Conservation (phyloP, 192 early-diverging fungal species). For the Mortierella hygrophila region DNA sequence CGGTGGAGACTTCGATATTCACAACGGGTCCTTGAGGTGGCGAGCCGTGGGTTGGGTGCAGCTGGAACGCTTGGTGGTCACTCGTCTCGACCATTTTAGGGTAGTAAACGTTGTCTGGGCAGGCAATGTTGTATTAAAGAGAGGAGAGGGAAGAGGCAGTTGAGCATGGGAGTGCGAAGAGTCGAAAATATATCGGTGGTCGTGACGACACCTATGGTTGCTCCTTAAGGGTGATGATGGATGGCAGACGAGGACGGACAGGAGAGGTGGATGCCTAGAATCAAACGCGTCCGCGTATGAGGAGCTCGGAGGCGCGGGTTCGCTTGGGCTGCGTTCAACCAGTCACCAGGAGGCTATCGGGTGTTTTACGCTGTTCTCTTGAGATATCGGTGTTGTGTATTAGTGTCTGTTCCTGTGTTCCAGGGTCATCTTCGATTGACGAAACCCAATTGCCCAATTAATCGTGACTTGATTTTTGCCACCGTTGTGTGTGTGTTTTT, state of each 20-base stretch:
- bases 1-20: constrained; percentile 5
- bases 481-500: background rate
- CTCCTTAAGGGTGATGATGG: no score
- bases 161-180: background rate
- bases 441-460: background rate
- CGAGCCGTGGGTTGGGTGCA: background rate
- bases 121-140: background rate
- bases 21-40: background rate
- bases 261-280: no score
- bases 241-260: no score
- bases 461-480: background rate
- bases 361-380: no score
- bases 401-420: no score
- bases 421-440: background rate
- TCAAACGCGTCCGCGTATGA: no score
- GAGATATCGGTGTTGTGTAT: no score
- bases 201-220: no score
- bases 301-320: no score
- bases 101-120: background rate
- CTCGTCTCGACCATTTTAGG: constrained; percentile 3
- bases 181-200: no score
- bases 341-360: no score
- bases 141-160: background rate
- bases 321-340: no score
- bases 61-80: constrained; percentile 8